A percentile compares a stretch with the other conserved stretches of the same genome.
Evolutionary conservation across 495 filamentous ascomycete species (phyloP).

Genomic region (Apiosordaria backusii): DNA sequence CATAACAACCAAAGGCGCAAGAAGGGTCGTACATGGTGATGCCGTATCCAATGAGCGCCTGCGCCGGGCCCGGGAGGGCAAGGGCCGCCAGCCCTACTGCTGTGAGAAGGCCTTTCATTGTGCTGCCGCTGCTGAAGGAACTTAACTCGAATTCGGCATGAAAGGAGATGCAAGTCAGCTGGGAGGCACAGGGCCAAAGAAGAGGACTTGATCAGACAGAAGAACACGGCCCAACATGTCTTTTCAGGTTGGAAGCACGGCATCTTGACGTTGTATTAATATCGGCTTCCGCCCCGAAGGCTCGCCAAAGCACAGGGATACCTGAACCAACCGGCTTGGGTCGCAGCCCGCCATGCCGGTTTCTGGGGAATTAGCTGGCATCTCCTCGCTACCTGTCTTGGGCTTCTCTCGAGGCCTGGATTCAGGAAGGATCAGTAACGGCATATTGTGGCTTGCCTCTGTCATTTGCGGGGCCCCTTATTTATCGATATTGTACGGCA

Average conservation of each 20-base stretch:
- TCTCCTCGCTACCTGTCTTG: not conserved
- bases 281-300: constrained; percentile 5
- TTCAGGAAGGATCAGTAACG: not conserved
- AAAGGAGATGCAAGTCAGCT: not conserved
- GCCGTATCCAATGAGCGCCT: constrained; percentile 36
- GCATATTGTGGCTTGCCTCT: not conserved
- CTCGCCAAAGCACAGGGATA: constrained; percentile 4
- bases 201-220: not conserved
- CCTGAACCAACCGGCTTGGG: constrained; percentile 9
- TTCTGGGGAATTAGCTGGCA: constrained; percentile 1
- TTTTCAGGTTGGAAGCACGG: not conserved
- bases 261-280: constrained; percentile 10
- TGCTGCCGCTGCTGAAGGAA: not conserved
- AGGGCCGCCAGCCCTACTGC: not conserved
- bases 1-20: constrained; percentile 34
- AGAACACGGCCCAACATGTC: not conserved
- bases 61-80: not conserved
- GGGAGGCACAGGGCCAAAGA: not conserved
- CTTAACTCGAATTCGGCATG: not conserved
- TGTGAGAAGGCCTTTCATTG: constrained; percentile 3
- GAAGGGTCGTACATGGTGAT: constrained; percentile 34
- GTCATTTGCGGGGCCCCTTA: not conserved
- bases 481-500: constrained; percentile 4
- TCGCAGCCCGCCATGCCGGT: constrained; percentile 6
- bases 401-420: not conserved